A percentile compares a stretch with the other conserved stretches of the same genome.
These are phyloP conservation scores for Sordariomycetes sp. DNA, from an alignment of 2,329 filamentous ascomycete species.

Conservation along the genomic window DNA sequence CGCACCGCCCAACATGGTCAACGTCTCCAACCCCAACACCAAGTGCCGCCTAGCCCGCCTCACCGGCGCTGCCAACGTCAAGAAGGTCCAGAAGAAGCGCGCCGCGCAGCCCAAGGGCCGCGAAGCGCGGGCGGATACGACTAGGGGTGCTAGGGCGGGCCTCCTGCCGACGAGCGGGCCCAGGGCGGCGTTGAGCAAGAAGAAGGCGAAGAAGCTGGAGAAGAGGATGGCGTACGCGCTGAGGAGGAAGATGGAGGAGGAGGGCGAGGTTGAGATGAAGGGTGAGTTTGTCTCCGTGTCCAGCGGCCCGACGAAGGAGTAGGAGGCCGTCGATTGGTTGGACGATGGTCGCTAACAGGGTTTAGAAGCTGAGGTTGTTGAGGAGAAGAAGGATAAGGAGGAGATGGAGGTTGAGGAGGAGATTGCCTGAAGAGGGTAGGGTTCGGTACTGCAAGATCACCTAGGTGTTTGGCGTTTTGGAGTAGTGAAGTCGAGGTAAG, in stretches of 20 bases:
- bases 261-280: conserved; percentile 38
- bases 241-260: conserved; percentile 38
- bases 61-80: conserved; percentile 31
- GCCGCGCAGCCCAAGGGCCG: conserved; percentile 24
- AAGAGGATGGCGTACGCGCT: conserved; percentile 40
- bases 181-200: conserved; percentile 35
- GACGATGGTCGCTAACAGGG: conserved; percentile 6
- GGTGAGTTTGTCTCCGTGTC: conserved; percentile 17
- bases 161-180: conserved; percentile 46
- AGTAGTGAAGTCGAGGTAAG: background rate
- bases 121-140: conserved; percentile 29
- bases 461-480: background rate
- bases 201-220: conserved; percentile 46
- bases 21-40: conserved; percentile 48
- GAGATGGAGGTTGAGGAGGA: conserved; percentile 17
- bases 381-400: conserved; percentile 2
- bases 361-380: conserved; percentile 10
- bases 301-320: background rate
- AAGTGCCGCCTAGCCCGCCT: conserved; percentile 41
- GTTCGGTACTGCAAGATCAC: background rate
- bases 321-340: background rate
- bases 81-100: conserved; percentile 31
- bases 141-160: conserved; percentile 39
- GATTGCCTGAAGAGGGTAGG: conserved; percentile 12
- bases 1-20: conserved; percentile 30